These are phyloP conservation scores for Pseudogymnoascus sp. DNA, from an alignment of 2,329 filamentous ascomycete species.

Conservation along the genomic window DNA sequence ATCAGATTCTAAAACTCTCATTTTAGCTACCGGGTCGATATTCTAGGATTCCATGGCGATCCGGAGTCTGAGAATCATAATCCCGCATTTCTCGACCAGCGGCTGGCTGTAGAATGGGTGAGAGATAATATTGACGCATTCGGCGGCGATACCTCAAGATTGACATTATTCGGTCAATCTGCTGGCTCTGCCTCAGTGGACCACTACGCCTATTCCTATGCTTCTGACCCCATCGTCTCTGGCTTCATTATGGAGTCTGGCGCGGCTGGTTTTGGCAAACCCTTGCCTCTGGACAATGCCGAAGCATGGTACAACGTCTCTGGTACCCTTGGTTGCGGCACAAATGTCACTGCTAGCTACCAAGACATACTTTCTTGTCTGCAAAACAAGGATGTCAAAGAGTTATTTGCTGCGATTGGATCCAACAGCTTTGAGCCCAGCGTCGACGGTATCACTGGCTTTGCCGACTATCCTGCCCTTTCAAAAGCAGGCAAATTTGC, in stretches of 20 bases:
- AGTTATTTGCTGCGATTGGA: slow-evolving; percentile 19
- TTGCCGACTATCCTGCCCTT: slow-evolving; percentile 22
- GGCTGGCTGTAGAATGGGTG: slow-evolving; percentile 31
- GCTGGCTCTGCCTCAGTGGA: slow-evolving; percentile 49
- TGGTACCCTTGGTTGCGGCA: slow-evolving; percentile 23
- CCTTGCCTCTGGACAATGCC: slow-evolving; percentile 16
- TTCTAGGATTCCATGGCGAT: slow-evolving; percentile 29
- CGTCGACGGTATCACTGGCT: slow-evolving; percentile 22
- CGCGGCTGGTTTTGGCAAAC: slow-evolving; percentile 16
- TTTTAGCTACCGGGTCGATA: slow-evolving; percentile 24
- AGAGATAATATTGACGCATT: slow-evolving; percentile 30
- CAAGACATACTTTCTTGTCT: slow-evolving; percentile 23
- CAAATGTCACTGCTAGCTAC: slow-evolving; percentile 16
- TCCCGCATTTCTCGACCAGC: slow-evolving; percentile 16
- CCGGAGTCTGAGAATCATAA: slow-evolving; percentile 12
- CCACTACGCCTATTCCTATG: slow-evolving; percentile 18
- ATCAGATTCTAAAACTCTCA: not conserved
- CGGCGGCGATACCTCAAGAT: slow-evolving; percentile 32
- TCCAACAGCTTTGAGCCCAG: slow-evolving; percentile 13
- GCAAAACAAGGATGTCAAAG: slow-evolving; percentile 16
- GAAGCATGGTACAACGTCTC: slow-evolving; percentile 22
- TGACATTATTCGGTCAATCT: slow-evolving; percentile 52
- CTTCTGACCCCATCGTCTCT: slow-evolving; percentile 16
- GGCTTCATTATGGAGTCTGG: slow-evolving; percentile 24
- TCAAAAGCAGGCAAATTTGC: slow-evolving; percentile 17